A percentile compares a stretch with the other conserved stretches of the same genome.
Conservation (phyloP, 2,329 filamentous ascomycete species). For the Trichoderma afroharzianum region DNA sequence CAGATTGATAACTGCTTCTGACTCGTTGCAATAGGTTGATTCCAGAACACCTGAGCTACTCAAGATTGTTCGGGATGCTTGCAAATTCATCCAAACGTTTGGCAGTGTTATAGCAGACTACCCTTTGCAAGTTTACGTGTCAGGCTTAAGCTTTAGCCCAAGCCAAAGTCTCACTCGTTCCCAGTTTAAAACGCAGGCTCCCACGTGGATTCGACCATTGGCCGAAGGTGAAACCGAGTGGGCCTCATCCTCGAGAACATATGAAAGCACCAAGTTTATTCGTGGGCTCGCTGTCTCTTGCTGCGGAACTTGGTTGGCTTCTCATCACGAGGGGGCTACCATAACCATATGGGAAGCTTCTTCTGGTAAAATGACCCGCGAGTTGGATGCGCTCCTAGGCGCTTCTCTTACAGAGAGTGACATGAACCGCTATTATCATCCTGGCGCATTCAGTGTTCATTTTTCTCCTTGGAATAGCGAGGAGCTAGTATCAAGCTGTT, state of each 20-base stretch:
- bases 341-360: too few relatives aligned
- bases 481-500: not conserved
- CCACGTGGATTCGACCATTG: not conserved
- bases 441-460: too few relatives aligned
- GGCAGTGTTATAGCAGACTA: not conserved
- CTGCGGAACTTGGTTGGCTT: too few relatives aligned
- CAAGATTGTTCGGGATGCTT: not conserved
- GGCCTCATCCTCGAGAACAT: too few relatives aligned
- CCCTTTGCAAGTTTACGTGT: not conserved
- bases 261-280: too few relatives aligned
- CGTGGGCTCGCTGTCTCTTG: too few relatives aligned
- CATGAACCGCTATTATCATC: too few relatives aligned
- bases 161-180: rapidly evolving
- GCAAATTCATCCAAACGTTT: not conserved
- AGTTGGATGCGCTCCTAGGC: too few relatives aligned
- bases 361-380: too few relatives aligned
- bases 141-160: not conserved
- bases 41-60: rapidly evolving
- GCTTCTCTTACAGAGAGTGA: too few relatives aligned
- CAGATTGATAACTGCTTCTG: not conserved
- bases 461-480: not conserved
- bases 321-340: too few relatives aligned
- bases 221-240: not conserved
- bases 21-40: rapidly evolving
- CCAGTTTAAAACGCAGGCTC: not conserved